Percentiles rank a stretch among this genome's conserved stretches.
Conservation (phyloP, 306 rosid species). For the Astragalus glycyphyllos region DNA sequence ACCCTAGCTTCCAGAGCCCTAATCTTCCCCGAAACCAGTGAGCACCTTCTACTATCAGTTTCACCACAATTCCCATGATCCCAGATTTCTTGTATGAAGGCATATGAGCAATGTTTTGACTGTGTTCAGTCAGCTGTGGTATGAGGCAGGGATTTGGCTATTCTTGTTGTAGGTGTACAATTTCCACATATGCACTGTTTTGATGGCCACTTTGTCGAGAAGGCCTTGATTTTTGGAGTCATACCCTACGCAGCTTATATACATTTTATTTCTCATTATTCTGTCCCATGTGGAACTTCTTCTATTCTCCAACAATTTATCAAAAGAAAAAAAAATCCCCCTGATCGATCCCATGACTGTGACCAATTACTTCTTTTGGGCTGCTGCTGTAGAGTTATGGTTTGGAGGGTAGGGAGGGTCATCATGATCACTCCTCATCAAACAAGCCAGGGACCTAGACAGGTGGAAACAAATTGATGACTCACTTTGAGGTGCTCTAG, state of each 20-base stretch:
- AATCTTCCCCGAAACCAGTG: constrained; percentile 3
- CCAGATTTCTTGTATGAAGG: neutral
- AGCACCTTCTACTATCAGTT: neutral
- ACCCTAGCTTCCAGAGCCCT: constrained; percentile 11
- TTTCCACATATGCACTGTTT: too few species aligned
- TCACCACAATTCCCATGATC: neutral
- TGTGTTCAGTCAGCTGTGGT: too few species aligned
- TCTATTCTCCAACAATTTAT: too few species aligned
- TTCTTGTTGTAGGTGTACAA: too few species aligned
- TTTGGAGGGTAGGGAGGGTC: constrained; percentile 4
- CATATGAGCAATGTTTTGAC: too few species aligned
- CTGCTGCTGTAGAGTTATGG: neutral
- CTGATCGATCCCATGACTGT: neutral
- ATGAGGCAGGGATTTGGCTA: too few species aligned
- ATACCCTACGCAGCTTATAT: too few species aligned
- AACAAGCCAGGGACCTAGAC: constrained; percentile 5
- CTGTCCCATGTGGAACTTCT: too few species aligned
- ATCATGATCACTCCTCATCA: neutral
- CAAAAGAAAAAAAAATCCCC: neutral
- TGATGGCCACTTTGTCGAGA: too few species aligned
- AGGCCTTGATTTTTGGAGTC: too few species aligned
- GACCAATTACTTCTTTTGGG: neutral
- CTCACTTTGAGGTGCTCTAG: too few species aligned
- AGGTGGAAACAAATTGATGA: constrained; percentile 5
- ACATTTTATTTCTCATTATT: too few species aligned